Evolutionary conservation across 2,329 filamentous ascomycete species (phyloP).

Genomic region (Penicillium concentricum): DNA sequence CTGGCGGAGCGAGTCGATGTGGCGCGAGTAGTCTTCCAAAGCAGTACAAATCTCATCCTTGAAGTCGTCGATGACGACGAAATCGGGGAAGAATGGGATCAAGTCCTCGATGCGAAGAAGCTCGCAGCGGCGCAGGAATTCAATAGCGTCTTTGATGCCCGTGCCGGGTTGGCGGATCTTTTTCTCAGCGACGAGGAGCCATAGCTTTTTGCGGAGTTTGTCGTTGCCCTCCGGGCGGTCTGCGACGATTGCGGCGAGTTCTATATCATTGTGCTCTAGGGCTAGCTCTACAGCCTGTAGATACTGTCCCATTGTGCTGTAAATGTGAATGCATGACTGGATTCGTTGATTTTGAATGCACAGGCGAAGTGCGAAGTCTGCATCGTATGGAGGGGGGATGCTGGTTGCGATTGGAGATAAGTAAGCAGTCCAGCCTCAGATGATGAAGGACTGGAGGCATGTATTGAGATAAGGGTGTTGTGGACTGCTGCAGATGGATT

Average conservation of each 20-base stretch:
- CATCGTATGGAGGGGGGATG: conserved; percentile 83
- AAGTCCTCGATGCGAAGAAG: conserved; percentile 92
- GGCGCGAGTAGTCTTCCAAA: conserved; percentile 86
- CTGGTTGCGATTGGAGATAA: conserved; percentile 88
- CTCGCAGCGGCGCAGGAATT: conserved; percentile 88
- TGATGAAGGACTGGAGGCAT: conserved; percentile 77
- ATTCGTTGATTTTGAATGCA: conserved; percentile 95
- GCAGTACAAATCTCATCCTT: conserved; percentile 96
- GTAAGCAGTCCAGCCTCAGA: conserved; percentile 83
- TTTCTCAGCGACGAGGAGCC: conserved; percentile 91
- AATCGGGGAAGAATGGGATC: conserved; percentile 98
- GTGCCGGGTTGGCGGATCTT: conserved; percentile 78
- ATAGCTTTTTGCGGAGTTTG: conserved; percentile 84
- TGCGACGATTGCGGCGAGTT: conserved; percentile 84
- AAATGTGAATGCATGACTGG: conserved; percentile 93
- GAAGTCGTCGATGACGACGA: conserved; percentile 98
- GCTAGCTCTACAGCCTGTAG: conserved; percentile 90
- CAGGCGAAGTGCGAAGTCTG: conserved; percentile 90
- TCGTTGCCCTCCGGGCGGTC: conserved; percentile 77
- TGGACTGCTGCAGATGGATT: conserved; percentile 83
- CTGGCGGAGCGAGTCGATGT: conserved; percentile 81
- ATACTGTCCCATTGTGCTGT: conserved; percentile 94
- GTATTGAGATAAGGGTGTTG: conserved; percentile 95
- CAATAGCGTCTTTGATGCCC: conserved; percentile 89
- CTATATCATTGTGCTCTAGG: conserved; percentile 82